Base-by-base conservation (phyloP, 306 rosid genomes). In the Trifolium repens region DNA sequence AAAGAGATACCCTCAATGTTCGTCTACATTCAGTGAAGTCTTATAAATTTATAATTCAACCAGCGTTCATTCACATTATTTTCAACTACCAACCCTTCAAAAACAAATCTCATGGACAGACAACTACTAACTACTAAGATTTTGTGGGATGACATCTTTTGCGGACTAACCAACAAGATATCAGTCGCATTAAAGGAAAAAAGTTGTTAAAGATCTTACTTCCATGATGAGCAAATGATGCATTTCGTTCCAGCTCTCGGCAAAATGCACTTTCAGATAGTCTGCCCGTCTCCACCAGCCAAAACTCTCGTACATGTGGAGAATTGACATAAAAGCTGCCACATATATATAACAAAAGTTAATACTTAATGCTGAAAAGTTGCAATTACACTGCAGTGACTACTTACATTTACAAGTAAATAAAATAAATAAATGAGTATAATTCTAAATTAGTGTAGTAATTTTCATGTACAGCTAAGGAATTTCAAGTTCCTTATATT, bases 221-320 rank as follows among this genome's bases (percentile, higher is more conserved):
- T 94, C 99, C 99, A 94, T 94, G 81, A 94, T 92, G 78, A 94
- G 96, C 86, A 94, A 90, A 86, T 94, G 97, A 80, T 94, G 97
- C 99, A 94, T 89, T 88, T 92, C 99, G 85, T 94, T 92, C 99
- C 97, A 92, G 90, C 99, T 94, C 87, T 94, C 99, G 47, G 97
- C 99, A 81, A 94, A 94, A 84, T 94, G 97, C 72, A 94, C 99
- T 89, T 94, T 92, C 84, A 94, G 78, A 86, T 94, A 94, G 78
- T 94, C 99, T 2, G 97, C 93, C 75, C 91, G 90, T 75, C 97
- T 89, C 99, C 97, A 94, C 99, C 99, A 94, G 74, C 99, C 99
- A 78, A 92, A 90, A 77, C 90, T 94, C 86, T 94, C 99, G 10
- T 94, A 94, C 97, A 94, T 50, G 82, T 94, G 99, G 19, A 94